Evolutionary conservation across 441 rosid species (phyloP), one percentile per base, ranked within the genome.

Genomic region (Aquilaria agallochum): DNA sequence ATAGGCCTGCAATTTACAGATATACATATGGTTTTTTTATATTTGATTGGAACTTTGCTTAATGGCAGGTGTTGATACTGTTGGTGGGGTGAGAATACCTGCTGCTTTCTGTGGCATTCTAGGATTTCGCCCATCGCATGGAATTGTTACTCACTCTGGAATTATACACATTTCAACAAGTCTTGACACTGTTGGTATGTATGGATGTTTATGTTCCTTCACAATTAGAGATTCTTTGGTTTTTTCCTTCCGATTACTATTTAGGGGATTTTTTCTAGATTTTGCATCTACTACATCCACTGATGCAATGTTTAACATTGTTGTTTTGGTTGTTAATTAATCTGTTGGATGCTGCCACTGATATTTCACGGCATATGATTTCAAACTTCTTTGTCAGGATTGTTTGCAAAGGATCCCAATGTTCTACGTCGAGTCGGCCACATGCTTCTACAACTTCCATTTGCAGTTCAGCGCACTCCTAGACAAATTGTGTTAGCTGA

Each of bases 71-170:
- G 51, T 85, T 51, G 99, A 95, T 67, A 75, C 96, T 27, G 76
- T 88, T 68, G 99, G 99, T 31, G 99, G 96, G 51, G 89, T 92
- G 67, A 88, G 99, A 78, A 78, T 95, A 63, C 97, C 99, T 55
- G 92, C 98, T 46, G 88, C 78, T 53, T 95, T 74, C 68, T 95
- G 98, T 76, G 90, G 97, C 57, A 59, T 89, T 63, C 67, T 92
- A 62, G 99, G 98, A 63, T 95, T 89, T 70, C 82, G 87, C 55
- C 84, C 90, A 44, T 92, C 98, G 9, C 78, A 85, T 67, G 95
- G 97, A 49, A 83, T 78, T 63, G 72, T 90, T 74, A 71, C 92
- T 65, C 85, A 81, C 32, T 12, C 59, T 0, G 98, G 97, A 57
- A 58, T 79, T 63, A 20, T 95, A 68, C 91, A 95, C 57, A 78